Percentiles rank a stretch among this genome's conserved stretches.
phyloP scores from a whole-genome alignment of 148 eudicot genomes.

The Polygonum maritimum region DNA sequence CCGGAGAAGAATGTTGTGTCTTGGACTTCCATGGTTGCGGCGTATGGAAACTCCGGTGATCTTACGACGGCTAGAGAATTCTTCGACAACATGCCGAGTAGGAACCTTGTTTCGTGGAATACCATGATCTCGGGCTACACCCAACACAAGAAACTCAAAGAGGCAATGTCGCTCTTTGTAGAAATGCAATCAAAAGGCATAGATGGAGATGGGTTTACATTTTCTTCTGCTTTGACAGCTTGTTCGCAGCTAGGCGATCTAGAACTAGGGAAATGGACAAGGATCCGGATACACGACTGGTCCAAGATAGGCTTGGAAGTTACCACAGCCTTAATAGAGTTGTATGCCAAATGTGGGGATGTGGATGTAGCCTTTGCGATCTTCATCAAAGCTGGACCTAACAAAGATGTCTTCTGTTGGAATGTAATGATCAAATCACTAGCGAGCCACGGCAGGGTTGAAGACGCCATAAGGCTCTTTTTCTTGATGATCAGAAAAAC shows the following conservation, averaged over 20 bases:
- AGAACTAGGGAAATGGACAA: conserved; percentile 21
- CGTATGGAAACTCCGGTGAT: conserved; percentile 18
- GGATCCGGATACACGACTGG: conserved; percentile 21
- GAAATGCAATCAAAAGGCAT: conserved; percentile 22
- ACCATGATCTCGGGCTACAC: conserved; percentile 25
- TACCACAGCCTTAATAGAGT: conserved; percentile 26
- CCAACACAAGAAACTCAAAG: conserved; percentile 15
- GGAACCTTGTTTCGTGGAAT: conserved; percentile 37
- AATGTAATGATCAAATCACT: conserved; percentile 35
- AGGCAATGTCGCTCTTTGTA: conserved; percentile 20
- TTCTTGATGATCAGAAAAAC: conserved; percentile 16
- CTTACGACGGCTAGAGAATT: conserved; percentile 16
- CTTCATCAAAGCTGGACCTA: conserved; percentile 21
- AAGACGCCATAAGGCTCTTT: conserved; percentile 27
- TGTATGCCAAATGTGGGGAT: conserved; percentile 41
- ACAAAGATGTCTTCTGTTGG: conserved; percentile 31
- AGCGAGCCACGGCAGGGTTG: conserved; percentile 26
- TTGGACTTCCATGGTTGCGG: conserved; percentile 25
- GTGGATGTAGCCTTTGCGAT: conserved; percentile 20
- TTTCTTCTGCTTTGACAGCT: conserved; percentile 26
- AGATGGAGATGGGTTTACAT: conserved; percentile 22
- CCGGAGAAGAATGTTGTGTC: conserved; percentile 26
- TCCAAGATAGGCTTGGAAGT: conserved; percentile 17
- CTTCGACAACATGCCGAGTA: conserved; percentile 24
- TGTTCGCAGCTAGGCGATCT: conserved; percentile 26